Evolutionary conservation across 306 rosid genomes (phyloP).

Genomic region (Alnus glutinosa): DNA sequence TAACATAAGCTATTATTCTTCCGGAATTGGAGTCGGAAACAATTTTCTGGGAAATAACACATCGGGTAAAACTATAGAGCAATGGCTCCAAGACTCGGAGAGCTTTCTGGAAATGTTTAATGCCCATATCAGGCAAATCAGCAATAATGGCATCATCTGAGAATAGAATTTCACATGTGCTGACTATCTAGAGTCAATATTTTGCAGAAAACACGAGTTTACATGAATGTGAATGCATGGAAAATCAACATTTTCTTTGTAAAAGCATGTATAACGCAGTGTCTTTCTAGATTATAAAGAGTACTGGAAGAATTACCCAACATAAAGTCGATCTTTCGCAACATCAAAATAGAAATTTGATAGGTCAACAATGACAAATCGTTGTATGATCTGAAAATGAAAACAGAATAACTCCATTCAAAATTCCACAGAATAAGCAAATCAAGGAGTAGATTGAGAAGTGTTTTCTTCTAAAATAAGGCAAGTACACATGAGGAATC

Average conservation of each 20-base stretch:
- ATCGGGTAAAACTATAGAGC: neutral
- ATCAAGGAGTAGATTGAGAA: slow-evolving; percentile 21
- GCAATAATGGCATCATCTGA: neutral
- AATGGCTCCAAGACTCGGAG: neutral
- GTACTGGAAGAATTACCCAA: slow-evolving; percentile 54
- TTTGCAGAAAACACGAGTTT: neutral
- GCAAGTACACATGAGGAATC: slow-evolving; percentile 1
- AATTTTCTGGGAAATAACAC: neutral
- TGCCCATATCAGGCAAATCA: neutral
- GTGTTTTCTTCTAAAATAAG: slow-evolving; percentile 18
- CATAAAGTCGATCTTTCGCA: slow-evolving; percentile 98
- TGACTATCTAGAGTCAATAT: neutral
- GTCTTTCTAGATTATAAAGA: neutral
- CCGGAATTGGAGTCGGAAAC: neutral
- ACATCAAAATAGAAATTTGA: slow-evolving; percentile 94
- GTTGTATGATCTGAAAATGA: slow-evolving; percentile 77
- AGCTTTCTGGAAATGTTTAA: neutral
- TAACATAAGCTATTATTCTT: neutral
- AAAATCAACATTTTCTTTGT: neutral
- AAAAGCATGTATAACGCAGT: slow-evolving; percentile 1
- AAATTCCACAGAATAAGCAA: slow-evolving; percentile 16
- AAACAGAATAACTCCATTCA: neutral
- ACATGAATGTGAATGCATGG: neutral
- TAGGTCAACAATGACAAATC: slow-evolving; percentile 91
- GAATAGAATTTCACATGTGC: neutral